phyloP scores from a whole-genome alignment of 768 basidiomycete species.

The Leccinum subtestaceum region DNA sequence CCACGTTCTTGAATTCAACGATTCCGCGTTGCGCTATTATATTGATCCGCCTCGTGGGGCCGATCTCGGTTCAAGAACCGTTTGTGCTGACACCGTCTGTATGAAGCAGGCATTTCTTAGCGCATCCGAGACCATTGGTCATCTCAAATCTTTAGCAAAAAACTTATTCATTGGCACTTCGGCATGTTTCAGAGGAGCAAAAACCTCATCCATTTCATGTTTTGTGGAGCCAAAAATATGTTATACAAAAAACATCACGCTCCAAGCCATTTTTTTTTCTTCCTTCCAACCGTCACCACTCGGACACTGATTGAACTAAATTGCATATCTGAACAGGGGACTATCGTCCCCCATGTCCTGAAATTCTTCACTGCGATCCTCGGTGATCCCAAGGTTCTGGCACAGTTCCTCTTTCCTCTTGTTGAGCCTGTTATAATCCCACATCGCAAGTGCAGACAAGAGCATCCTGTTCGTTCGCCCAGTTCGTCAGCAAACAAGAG shows the following conservation, averaged over 20 bases:
- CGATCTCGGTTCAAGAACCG: too few relatives aligned
- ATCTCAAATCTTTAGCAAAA: too few relatives aligned
- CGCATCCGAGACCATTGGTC: too few relatives aligned
- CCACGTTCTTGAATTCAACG: constrained; percentile 57
- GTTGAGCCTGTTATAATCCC: constrained; percentile 48
- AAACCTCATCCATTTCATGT: not conserved
- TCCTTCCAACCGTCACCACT: not conserved
- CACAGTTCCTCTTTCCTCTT: constrained; percentile 47
- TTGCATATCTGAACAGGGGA: constrained; percentile 50
- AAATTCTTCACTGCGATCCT: constrained; percentile 39
- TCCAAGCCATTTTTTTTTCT: not conserved
- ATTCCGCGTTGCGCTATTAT: constrained; percentile 71
- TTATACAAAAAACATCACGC: not conserved
- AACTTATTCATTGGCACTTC: not conserved
- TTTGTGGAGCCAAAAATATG: not conserved
- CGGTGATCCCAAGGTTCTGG: constrained; percentile 40
- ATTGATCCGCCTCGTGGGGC: constrained; percentile 64
- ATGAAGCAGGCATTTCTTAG: too few relatives aligned
- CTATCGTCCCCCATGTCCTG: constrained; percentile 50
- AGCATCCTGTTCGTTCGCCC: constrained; percentile 36
- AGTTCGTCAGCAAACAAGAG: constrained; percentile 28
- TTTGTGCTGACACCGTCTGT: too few relatives aligned
- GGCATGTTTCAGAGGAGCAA: not conserved
- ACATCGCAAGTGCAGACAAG: constrained; percentile 42
- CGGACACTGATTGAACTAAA: constrained; percentile 3